Conservation (phyloP, 2,329 filamentous ascomycete genomes). For the Diaporthe eres region DNA sequence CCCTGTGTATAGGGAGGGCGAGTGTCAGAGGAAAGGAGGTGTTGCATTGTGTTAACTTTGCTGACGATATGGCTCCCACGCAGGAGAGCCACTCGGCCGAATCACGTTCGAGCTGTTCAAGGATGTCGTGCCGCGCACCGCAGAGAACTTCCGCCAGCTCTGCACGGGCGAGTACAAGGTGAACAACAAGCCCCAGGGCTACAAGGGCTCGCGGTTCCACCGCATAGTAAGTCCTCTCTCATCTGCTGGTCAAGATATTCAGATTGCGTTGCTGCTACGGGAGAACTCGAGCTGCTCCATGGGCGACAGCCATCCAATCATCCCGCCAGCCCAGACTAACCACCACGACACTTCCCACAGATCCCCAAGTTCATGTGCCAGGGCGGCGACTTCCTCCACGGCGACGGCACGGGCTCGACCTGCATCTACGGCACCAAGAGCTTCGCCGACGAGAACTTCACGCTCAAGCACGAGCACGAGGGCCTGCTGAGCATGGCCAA, state of each 20-base stretch:
- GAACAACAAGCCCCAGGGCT: conserved; percentile 85
- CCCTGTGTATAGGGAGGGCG: conserved; percentile 3
- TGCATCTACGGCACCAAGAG: conserved; percentile 88
- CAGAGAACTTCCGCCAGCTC: conserved; percentile 97
- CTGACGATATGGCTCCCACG: background rate
- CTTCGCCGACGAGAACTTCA: conserved; percentile 94
- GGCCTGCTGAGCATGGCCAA: conserved; percentile 97
- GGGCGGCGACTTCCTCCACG: conserved; percentile 94
- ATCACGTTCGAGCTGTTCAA: conserved; percentile 93
- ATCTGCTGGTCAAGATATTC: accelerated
- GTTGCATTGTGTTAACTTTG: background rate
- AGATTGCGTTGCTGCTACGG: background rate
- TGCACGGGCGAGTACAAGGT: conserved; percentile 95
- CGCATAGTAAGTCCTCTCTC: conserved; percentile 77
- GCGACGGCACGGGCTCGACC: conserved; percentile 89
- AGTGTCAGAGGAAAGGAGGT: background rate
- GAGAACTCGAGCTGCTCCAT: no score
- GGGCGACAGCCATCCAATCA: no score
- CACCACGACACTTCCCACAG: conserved; percentile 57
- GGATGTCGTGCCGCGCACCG: conserved; percentile 86
- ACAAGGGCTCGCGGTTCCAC: conserved; percentile 96
- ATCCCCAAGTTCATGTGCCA: conserved; percentile 99
- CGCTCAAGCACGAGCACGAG: conserved; percentile 80
- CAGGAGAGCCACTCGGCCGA: conserved; percentile 87
- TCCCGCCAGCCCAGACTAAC: background rate